Evolutionary conservation across 306 rosid species (phyloP).

Genomic region (Dalbergia cultrata): DNA sequence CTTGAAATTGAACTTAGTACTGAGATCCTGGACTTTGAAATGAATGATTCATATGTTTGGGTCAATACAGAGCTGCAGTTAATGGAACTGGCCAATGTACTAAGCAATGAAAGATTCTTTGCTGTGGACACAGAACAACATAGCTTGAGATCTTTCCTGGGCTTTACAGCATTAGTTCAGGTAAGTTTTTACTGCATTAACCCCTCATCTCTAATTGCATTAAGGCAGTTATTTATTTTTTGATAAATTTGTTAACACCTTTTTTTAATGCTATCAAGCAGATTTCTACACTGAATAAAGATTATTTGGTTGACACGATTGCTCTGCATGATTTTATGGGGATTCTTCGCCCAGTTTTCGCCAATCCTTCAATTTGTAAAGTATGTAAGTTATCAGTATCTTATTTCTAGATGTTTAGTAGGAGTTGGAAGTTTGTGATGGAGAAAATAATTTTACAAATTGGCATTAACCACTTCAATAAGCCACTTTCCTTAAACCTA

Average conservation of each 20-base stretch:
- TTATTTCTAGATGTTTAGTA: constrained; percentile 15
- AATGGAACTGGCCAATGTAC: constrained; percentile 61
- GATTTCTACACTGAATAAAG: constrained; percentile 80
- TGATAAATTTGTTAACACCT: constrained; percentile 18
- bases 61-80: constrained; percentile 71
- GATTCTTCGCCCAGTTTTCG: constrained; percentile 76
- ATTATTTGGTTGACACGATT: constrained; percentile 91
- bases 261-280: constrained; percentile 44
- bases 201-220: neutral
- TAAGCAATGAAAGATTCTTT: constrained; percentile 66
- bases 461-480: constrained; percentile 6
- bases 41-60: constrained; percentile 72
- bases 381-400: constrained; percentile 55
- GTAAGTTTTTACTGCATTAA: constrained; percentile 47
- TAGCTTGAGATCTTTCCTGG: constrained; percentile 78
- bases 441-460: neutral
- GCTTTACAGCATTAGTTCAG: constrained; percentile 88
- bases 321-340: constrained; percentile 82
- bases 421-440: constrained; percentile 11
- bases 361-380: constrained; percentile 81
- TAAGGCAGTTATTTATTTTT: constrained; percentile 2
- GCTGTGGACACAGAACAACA: constrained; percentile 96
- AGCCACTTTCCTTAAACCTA: constrained; percentile 16
- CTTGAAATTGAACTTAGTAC: constrained; percentile 56
- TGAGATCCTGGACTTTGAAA: constrained; percentile 53